Conservation (phyloP, 2,329 filamentous ascomycete genomes). For the Aspergillus pseudotamarii region DNA sequence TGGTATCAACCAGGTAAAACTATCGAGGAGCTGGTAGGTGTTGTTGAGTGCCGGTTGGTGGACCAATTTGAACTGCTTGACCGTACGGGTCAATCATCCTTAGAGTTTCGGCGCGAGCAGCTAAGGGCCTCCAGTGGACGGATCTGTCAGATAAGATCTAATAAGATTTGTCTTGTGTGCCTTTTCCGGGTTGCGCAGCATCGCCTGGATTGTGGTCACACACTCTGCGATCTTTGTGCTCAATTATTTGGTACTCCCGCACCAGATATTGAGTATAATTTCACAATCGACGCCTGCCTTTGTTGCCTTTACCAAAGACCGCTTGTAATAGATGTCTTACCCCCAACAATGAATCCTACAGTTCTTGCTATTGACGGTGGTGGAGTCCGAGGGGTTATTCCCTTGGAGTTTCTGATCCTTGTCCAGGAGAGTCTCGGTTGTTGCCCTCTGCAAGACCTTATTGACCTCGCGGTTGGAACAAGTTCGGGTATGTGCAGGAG, state of each 20-base stretch:
- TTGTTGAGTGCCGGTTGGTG: too few species aligned
- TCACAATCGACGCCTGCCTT: constrained; percentile 10
- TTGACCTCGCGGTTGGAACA: constrained; percentile 17
- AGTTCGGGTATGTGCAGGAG: constrained; percentile 14
- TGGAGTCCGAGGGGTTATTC: constrained; percentile 4
- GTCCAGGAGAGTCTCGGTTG: constrained; percentile 17
- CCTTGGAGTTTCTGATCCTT: constrained; percentile 18
- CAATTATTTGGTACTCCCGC: constrained; percentile 19
- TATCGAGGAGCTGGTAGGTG: too few species aligned
- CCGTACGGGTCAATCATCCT: too few species aligned
- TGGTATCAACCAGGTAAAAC: too few species aligned
- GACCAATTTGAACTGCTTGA: too few species aligned
- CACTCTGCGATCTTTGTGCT: constrained; percentile 23
- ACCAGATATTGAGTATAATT: constrained; percentile 16
- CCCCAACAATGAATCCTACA: not conserved
- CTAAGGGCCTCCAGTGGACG: too few species aligned
- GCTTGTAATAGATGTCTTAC: not conserved
- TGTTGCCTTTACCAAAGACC: not conserved
- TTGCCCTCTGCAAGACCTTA: constrained; percentile 16
- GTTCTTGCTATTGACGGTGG: not conserved
- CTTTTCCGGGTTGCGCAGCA: too few species aligned
- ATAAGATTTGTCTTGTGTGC: too few species aligned
- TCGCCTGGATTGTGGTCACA: not conserved
- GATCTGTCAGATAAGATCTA: too few species aligned
- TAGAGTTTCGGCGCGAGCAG: too few species aligned